Conservation (phyloP, 768 basidiomycete genomes). For the Mycena latifolia region DNA sequence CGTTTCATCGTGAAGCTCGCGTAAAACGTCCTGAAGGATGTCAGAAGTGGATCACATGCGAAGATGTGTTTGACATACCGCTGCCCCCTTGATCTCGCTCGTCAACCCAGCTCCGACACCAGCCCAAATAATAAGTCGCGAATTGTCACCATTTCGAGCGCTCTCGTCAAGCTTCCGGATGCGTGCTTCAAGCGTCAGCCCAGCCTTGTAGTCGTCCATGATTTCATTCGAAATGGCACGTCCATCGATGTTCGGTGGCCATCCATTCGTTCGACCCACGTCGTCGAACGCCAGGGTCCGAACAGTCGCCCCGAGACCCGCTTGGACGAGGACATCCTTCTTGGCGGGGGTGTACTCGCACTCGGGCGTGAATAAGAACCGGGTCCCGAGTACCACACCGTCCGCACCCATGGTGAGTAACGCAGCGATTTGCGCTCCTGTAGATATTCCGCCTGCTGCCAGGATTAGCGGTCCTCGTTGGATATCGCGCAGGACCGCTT, state of each 20-base stretch:
- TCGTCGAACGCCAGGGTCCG: constrained; percentile 58
- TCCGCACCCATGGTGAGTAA: constrained; percentile 58
- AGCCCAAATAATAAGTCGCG: constrained; percentile 55
- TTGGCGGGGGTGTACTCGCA: constrained; percentile 51
- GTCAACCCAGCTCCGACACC: constrained; percentile 54
- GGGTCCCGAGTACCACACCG: constrained; percentile 62
- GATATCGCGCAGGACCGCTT: constrained; percentile 48
- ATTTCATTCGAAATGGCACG: constrained; percentile 54
- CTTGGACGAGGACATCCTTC: constrained; percentile 53
- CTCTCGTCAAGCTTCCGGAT: constrained; percentile 44
- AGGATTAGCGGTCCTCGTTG: constrained; percentile 49
- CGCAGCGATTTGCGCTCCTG: constrained; percentile 56
- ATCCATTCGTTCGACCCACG: constrained; percentile 49
- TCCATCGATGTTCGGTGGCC: constrained; percentile 57
- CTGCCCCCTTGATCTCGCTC: constrained; percentile 42
- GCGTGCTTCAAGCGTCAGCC: constrained; percentile 44
- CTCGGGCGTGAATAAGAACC: constrained; percentile 60
- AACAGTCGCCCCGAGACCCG: constrained; percentile 47
- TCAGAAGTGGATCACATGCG: neutral
- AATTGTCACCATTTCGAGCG: constrained; percentile 43
- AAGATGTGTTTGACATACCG: neutral
- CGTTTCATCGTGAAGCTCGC: constrained; percentile 20
- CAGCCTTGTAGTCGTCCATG: constrained; percentile 44
- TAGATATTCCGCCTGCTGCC: constrained; percentile 63
- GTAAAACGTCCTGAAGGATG: constrained; percentile 13